Base-by-base conservation (phyloP, 768 basidiomycete genomes). In the Russula abietina region DNA sequence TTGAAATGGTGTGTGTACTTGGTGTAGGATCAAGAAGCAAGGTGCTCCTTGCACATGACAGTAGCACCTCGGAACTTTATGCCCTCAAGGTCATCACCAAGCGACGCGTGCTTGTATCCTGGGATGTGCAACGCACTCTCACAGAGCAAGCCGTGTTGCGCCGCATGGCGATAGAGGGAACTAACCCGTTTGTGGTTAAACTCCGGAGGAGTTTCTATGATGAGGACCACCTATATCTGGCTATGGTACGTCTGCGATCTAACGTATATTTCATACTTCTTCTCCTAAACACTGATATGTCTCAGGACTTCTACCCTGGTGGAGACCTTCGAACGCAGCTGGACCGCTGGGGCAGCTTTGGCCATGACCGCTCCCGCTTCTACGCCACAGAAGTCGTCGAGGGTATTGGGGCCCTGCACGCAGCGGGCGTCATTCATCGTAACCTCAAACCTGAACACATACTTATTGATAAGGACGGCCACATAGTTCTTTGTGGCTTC, bases 321-420 rank as follows among this genome's bases (percentile, higher is more conserved):
- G 94, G 97, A 60, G 97, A 99, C 73, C 81, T 99, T 43, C 97
- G 96, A 14, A 98, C 96, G 36, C 97, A 98, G 74, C 87, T 99
- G 63, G 93, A 94, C 45, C 84, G 95, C 48, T 95, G 94, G 91
- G 93, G 95, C 17, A 83, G 92, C 46, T 78, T 98, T 6, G 94
- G 96, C 2, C 83, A 92, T 26, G 93, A 97, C 70, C 85, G 96
- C 38, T 93, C 96, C 24, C 82, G 96, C 22, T 99, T 99, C 77
- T 99, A 98, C 70, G 92, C 93, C 39, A 91, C 93, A n/a, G 97
- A 98, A 73, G 94, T 99, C 62, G 92, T 94, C 10, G 94, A 98
- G 70, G 97, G 95, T 54, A 86, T 96, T 41, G 94, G 97, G 75
- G 93, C 93, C 43, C 80, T 99, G 45, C 96, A 98, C 70, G 85